Evolutionary conservation across 768 basidiomycete species (phyloP), one percentile per base, ranked within the genome.

Genomic region (Suillus tomentosus): DNA sequence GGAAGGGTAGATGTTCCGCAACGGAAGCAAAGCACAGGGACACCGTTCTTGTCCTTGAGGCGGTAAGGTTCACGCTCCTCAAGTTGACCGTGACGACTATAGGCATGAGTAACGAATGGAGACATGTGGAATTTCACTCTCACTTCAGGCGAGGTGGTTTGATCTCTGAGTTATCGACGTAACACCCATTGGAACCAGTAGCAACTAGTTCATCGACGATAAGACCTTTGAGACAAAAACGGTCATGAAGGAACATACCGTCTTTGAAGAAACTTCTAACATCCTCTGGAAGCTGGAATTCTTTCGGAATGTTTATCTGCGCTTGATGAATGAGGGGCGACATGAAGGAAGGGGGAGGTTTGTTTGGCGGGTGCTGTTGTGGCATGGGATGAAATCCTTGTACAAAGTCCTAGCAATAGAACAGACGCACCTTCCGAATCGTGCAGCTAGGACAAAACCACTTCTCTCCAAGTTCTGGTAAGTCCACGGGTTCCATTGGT

Each of bases 61-160:
- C 92, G 87, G 79, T 90, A 87, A 13, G 92, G 86, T 76, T 99
- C 97, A 34, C 95, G 89, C 60, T 95, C 95, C 72, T 99, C 97
- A 36, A 93, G 78, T 67, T 94, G 89, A 36, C 94, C 94, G 72
- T 90, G 89, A 34, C 94, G 94, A 73, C 95, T 90, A 50, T 67
- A 54, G 59, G 53, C 64, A 22, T 63, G 57, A 58, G 53, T 50
- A 43, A 53, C 60, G 34, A 56, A 40, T 37, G 19, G 65, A 55
- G 37, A 51, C 39, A 45, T 54, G 34, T 47, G 43, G 62, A 67
- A 65, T 58, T 60, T 48, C 45, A 55, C 39, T 84, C 91, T 64
- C 74, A 96, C 96, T 96, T 96, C 62, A 90, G 81, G 62, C 92
- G 91, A 47, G 87, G 87, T 60, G 86, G 86, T 73, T 90, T 91